These are phyloP conservation scores for Carex scoparia DNA, from an alignment of 176 grass and related monocot species.

Conservation along the genomic window DNA sequence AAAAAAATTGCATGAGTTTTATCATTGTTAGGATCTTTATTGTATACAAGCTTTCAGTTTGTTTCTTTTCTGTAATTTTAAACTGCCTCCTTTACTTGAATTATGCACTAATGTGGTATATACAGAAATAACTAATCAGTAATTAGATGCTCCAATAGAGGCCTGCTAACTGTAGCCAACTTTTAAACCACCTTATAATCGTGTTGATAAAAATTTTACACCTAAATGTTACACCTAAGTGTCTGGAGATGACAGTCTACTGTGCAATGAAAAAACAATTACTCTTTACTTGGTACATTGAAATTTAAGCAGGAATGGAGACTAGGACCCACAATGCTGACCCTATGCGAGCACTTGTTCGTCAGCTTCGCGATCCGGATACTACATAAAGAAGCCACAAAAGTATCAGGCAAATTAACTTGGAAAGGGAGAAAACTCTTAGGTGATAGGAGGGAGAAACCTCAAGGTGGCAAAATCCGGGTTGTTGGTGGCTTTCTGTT, in stretches of 20 bases:
- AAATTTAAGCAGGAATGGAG: slow-evolving; percentile 61
- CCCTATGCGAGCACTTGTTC: slow-evolving; percentile 72
- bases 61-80: neutral
- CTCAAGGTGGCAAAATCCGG: slow-evolving; percentile 40
- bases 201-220: neutral
- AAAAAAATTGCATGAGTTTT: neutral
- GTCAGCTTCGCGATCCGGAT: slow-evolving; percentile 65
- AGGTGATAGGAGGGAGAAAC: neutral
- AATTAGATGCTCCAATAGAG: neutral
- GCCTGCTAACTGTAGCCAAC: neutral
- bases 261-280: neutral
- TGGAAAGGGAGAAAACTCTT: slow-evolving; percentile 25
- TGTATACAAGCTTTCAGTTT: neutral
- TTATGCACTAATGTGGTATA: neutral
- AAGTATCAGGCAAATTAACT: slow-evolving; percentile 27
- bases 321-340: slow-evolving; percentile 63
- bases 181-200: neutral
- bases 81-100: neutral
- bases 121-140: neutral
- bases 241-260: neutral
- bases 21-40: neutral
- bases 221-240: neutral
- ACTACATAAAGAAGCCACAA: slow-evolving; percentile 51
- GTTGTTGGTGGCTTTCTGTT: slow-evolving; percentile 45
- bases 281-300: neutral